Evolutionary conservation across 495 filamentous ascomycete species (phyloP).

Genomic region (Lophiotrema nucula): DNA sequence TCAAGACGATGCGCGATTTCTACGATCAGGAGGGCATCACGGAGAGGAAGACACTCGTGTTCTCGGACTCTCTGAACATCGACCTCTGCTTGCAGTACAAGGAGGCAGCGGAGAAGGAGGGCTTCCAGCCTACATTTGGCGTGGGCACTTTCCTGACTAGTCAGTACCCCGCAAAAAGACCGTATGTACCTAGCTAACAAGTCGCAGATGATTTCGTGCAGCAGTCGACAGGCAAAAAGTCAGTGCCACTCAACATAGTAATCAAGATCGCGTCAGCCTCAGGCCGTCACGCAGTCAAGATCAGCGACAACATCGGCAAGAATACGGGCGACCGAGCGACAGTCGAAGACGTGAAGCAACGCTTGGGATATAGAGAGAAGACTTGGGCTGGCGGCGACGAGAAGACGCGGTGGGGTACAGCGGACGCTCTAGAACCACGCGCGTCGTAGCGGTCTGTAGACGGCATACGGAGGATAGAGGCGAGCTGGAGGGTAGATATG

Average conservation of each 20-base stretch:
- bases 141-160: conserved; percentile 94
- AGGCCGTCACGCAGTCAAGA: conserved; percentile 85
- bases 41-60: conserved; percentile 90
- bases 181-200: neutral
- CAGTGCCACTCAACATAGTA: conserved; percentile 93
- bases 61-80: conserved; percentile 91
- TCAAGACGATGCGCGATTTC: conserved; percentile 80
- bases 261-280: conserved; percentile 88
- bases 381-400: conserved; percentile 83
- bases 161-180: conserved; percentile 40
- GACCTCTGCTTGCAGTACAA: conserved; percentile 91
- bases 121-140: conserved; percentile 83
- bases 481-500: neutral
- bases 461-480: too few species aligned
- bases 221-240: conserved; percentile 69
- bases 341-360: conserved; percentile 78
- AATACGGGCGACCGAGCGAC: conserved; percentile 84
- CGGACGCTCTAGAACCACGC: conserved; percentile 8
- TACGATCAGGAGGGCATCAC: conserved; percentile 74
- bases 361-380: conserved; percentile 81
- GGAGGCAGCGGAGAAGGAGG: conserved; percentile 69
- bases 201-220: conserved; percentile 72
- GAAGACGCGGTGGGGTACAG: conserved; percentile 68
- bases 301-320: conserved; percentile 95
- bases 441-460: neutral